Evolutionary conservation across 306 rosid genomes (phyloP).

Genomic region (Lathyrus oleraceus): DNA sequence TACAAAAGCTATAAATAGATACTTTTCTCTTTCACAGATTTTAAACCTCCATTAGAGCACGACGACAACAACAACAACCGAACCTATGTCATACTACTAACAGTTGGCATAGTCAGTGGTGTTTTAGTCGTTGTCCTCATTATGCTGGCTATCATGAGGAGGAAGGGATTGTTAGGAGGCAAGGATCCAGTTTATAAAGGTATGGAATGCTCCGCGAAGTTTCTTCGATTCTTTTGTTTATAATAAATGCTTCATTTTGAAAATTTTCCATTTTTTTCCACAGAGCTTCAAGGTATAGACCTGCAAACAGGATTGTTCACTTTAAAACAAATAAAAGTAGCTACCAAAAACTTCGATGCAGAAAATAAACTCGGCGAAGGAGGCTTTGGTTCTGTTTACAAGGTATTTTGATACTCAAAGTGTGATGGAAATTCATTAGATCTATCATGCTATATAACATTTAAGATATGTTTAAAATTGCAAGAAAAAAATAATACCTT

Average conservation of each 20-base stretch:
- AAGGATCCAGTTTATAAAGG: slow-evolving; percentile 66
- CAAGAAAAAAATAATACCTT: slow-evolving; percentile 19
- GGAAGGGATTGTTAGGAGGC: slow-evolving; percentile 72
- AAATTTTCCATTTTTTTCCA: slow-evolving; percentile 1
- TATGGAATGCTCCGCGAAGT: slow-evolving; percentile 29
- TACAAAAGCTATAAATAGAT: slow-evolving; percentile 29
- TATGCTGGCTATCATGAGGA: slow-evolving; percentile 55
- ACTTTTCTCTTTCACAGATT: slow-evolving; percentile 55
- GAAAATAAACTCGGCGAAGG: slow-evolving; percentile 89
- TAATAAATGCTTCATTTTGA: neutral
- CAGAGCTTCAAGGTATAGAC: slow-evolving; percentile 83
- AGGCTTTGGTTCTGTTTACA: slow-evolving; percentile 90
- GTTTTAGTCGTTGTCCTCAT: slow-evolving; percentile 47
- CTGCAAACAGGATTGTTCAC: slow-evolving; percentile 84
- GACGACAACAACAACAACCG: slow-evolving; percentile 37
- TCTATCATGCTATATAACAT: neutral
- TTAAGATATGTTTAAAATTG: slow-evolving; percentile 13
- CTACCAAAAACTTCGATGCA: slow-evolving; percentile 77
- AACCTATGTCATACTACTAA: slow-evolving; percentile 28
- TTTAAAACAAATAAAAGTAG: slow-evolving; percentile 76
- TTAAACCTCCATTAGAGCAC: slow-evolving; percentile 53
- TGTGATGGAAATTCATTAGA: neutral
- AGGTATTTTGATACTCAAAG: slow-evolving; percentile 49
- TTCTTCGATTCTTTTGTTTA: slow-evolving; percentile 7
- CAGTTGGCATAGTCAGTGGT: slow-evolving; percentile 42